phyloP scores from a whole-genome alignment of 169 alveolate genomes.

The Plasmodium berghei region DNA sequence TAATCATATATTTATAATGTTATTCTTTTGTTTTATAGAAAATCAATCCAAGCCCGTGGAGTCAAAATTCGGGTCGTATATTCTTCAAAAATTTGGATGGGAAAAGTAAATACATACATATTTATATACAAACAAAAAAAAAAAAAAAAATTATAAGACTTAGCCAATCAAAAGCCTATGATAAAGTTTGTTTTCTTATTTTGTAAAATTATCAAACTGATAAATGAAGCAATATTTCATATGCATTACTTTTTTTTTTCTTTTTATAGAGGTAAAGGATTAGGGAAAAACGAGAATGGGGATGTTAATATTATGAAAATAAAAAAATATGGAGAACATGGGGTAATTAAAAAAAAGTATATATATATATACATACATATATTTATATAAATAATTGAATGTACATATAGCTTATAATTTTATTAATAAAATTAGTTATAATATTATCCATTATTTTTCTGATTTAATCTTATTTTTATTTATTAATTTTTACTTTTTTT shows the following conservation, averaged over 20 bases:
- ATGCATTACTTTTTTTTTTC: slow-evolving; percentile 1
- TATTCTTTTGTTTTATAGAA: slow-evolving; percentile 27
- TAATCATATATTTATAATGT: no score
- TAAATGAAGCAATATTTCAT: not conserved
- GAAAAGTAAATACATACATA: slow-evolving; percentile 22
- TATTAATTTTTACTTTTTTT: not conserved
- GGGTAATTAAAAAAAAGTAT: slow-evolving; percentile 35
- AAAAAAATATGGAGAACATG: slow-evolving; percentile 74
- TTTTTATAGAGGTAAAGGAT: slow-evolving; percentile 62
- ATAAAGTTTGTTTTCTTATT: not conserved
- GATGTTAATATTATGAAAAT: slow-evolving; percentile 51
- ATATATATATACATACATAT: not conserved
- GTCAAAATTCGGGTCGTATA: slow-evolving; percentile 70
- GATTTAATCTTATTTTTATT: no score
- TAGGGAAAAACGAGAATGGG: slow-evolving; percentile 73
- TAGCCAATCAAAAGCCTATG: not conserved
- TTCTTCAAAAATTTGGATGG: slow-evolving; percentile 74
- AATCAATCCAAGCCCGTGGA: slow-evolving; percentile 70
- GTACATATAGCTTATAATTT: no score
- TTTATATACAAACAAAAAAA: not conserved
- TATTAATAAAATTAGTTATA: no score
- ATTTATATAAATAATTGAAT: not conserved
- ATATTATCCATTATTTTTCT: no score
- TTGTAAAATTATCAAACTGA: not conserved
- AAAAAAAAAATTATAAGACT: not conserved